Evolutionary conservation across 805 yeast genomes (phyloP).

Genomic region (Tetrapisispora taiwanensis): DNA sequence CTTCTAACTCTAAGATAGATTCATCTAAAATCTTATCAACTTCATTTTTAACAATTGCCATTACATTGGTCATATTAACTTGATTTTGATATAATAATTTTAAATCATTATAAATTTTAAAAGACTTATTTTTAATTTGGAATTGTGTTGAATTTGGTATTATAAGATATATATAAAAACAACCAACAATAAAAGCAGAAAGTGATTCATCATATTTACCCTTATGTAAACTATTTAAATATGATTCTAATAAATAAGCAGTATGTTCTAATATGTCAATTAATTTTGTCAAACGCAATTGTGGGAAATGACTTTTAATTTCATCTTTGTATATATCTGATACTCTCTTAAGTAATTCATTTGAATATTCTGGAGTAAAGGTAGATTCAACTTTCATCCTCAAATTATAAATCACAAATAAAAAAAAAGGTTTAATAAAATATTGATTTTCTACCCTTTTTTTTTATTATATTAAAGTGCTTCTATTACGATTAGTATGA

Average conservation of each 20-base stretch:
- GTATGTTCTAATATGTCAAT: constrained; percentile 32
- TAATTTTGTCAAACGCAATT: constrained; percentile 28
- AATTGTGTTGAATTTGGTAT: constrained; percentile 34
- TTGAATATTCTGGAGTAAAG: constrained; percentile 34
- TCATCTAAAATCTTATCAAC: constrained; percentile 23
- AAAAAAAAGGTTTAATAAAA: neutral
- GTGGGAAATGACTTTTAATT: constrained; percentile 24
- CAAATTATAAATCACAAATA: no score
- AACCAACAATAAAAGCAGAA: constrained; percentile 30
- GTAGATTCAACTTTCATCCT: neutral
- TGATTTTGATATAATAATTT: constrained; percentile 31
- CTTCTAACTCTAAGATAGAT: constrained; percentile 9
- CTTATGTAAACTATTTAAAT: constrained; percentile 16
- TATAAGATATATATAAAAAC: constrained; percentile 30
- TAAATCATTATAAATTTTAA: constrained; percentile 29
- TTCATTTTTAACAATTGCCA: constrained; percentile 28
- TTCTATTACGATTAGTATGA: no score
- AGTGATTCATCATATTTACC: constrained; percentile 22
- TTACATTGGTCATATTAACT: constrained; percentile 33
- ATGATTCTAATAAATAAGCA: constrained; percentile 28
- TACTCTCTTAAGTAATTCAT: constrained; percentile 25
- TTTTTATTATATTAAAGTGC: no score
- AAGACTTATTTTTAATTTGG: constrained; percentile 32
- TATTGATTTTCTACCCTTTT: no score
- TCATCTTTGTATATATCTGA: constrained; percentile 26